Conservation (phyloP, 2,329 filamentous ascomycete genomes). For the Neonectria hederae region DNA sequence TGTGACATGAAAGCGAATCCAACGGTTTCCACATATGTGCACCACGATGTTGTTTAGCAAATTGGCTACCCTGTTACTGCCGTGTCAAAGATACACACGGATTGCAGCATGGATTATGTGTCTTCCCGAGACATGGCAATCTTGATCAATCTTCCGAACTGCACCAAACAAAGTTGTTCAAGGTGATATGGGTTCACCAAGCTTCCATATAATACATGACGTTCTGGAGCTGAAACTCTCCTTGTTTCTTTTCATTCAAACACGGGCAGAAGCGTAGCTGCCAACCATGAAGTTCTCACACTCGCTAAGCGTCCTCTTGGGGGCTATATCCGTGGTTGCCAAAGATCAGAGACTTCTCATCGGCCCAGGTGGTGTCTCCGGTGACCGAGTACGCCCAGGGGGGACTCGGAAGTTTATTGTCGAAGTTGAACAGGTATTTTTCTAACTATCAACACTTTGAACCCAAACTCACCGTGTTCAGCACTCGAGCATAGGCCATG, state of each 20-base stretch:
- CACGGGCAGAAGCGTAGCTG: background rate
- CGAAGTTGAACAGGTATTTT: conserved; percentile 40
- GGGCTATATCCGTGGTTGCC: conserved; percentile 18
- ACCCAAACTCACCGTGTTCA: conserved; percentile 27
- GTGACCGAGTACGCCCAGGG: conserved; percentile 14
- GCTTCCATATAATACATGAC: conserved; percentile 8
- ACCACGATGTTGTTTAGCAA: conserved; percentile 17
- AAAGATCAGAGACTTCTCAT: conserved; percentile 19
- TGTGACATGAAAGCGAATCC: conserved; percentile 8
- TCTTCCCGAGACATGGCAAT: conserved; percentile 31
- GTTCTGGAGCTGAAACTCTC: background rate
- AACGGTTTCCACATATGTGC: conserved; percentile 9
- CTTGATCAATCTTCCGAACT: conserved; percentile 37
- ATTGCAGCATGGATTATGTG: conserved; percentile 30
- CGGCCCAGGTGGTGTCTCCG: background rate
- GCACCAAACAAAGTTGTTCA: conserved; percentile 19
- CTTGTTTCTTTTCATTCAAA: background rate
- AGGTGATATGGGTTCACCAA: background rate
- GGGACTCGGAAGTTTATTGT: conserved; percentile 39
- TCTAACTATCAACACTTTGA: conserved; percentile 4
- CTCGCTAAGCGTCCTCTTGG: conserved; percentile 26
- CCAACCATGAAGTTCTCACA: conserved; percentile 31
- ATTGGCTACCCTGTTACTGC: conserved; percentile 21
- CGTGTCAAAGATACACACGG: conserved; percentile 23
- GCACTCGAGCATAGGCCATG: conserved; percentile 23